Evolutionary conservation across 441 rosid genomes (phyloP), one percentile per base, ranked within the genome.

Genomic region (Croton laevigatus): DNA sequence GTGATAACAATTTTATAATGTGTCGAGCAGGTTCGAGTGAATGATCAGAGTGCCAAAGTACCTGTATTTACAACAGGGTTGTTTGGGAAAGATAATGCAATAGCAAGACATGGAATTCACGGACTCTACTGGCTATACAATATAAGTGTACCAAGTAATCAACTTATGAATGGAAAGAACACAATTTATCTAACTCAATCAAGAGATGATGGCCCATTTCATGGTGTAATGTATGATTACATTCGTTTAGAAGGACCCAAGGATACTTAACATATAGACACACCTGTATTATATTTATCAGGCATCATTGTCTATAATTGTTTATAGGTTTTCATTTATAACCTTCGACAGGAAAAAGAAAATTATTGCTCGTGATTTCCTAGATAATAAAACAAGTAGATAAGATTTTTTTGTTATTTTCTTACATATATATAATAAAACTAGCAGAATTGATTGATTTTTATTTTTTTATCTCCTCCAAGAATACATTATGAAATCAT

Each of bases 211-310:
- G 78, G 86, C 63, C 90, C 94, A 13, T 93, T 89, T 65, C 85
- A 76, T 64, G 97, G 92, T 62, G 73, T 89, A 66, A 89, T 93
- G 93, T 93, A 93, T 72, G 98, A 93, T 76, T 93, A 93, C 71
- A 82, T 93, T 68, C 98, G 97, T 45, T 84, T 93, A n/a, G 98
- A 93, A 87, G 94, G 85, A 8, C 78, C 78, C 6, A 1, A n/a
- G 17, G 40, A 68, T 44, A 12, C 61, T 59, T 73, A 20, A 3
- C 0, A 5, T 54, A n/a, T n/a, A n/a, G n/a, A n/a, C n/a, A n/a
- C n/a, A n/a, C n/a, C n/a, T n/a, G n/a, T n/a, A n/a, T n/a, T n/a
- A n/a, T n/a, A n/a, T n/a, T n/a, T n/a, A n/a, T n/a, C n/a, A n/a
- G n/a, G n/a, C n/a, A n/a, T n/a, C n/a, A n/a, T n/a, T n/a, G n/a